A percentile compares a stretch with the other conserved stretches of the same genome.
Evolutionary conservation across 2,329 filamentous ascomycete genomes (phyloP).

Genomic region (Xylaria hypoxylon): DNA sequence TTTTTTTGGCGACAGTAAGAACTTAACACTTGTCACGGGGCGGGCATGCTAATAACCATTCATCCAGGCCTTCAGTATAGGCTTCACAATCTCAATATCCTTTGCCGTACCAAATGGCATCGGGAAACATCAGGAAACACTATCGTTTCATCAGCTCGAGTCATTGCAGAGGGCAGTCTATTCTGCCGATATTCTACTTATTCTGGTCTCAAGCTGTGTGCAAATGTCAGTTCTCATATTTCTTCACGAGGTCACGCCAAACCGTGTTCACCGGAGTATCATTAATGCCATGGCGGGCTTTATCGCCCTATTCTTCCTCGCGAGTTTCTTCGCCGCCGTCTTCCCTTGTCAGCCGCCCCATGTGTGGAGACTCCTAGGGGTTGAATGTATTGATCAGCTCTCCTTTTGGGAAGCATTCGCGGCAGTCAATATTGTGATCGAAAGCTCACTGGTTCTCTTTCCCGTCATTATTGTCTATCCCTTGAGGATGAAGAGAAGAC

Average conservation of each 20-base stretch:
- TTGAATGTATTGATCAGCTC: constrained; percentile 37
- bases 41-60: constrained; percentile 22
- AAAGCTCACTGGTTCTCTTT: constrained; percentile 31
- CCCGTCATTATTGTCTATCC: constrained; percentile 32
- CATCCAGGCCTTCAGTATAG: constrained; percentile 34
- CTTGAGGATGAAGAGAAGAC: constrained; percentile 15
- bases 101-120: constrained; percentile 38
- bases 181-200: constrained; percentile 32
- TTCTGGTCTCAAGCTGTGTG: constrained; percentile 32
- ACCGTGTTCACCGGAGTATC: constrained; percentile 18
- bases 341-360: constrained; percentile 29
- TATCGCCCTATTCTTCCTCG: constrained; percentile 28
- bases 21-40: neutral
- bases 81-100: constrained; percentile 36
- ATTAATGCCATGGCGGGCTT: constrained; percentile 23
- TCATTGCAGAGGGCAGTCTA: constrained; percentile 35
- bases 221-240: constrained; percentile 37
- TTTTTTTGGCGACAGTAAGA: constrained; percentile 36
- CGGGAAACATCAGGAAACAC: constrained; percentile 30
- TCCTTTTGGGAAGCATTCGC: constrained; percentile 38
- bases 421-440: constrained; percentile 32
- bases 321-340: constrained; percentile 32
- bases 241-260: constrained; percentile 33
- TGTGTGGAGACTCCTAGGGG: constrained; percentile 34
- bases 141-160: constrained; percentile 35